phyloP scores from a whole-genome alignment of 768 basidiomycete genomes.

The Tricholoma sp. region DNA sequence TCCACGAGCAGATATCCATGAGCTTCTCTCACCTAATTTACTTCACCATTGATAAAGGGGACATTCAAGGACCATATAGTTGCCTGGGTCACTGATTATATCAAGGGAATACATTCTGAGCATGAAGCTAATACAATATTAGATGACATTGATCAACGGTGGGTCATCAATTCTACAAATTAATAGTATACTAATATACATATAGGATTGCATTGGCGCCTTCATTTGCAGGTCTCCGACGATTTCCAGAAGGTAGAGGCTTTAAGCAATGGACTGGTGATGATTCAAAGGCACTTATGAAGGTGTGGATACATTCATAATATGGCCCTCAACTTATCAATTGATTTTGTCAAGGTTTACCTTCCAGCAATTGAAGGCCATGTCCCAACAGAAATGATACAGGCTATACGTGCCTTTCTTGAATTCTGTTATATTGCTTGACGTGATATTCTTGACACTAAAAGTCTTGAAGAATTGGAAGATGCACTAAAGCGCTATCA shows the following conservation, averaged over 20 bases:
- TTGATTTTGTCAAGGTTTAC: constrained; percentile 10
- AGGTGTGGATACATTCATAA: not conserved
- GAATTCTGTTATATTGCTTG: constrained; percentile 24
- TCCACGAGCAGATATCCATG: constrained; percentile 6
- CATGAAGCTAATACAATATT: constrained; percentile 17
- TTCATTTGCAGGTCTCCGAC: constrained; percentile 5
- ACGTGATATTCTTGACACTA: constrained; percentile 8
- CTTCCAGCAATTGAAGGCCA: constrained; percentile 6
- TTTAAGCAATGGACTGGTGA: constrained; percentile 18
- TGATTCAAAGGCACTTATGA: not conserved
- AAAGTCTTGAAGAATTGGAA: constrained; percentile 16
- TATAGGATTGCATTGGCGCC: constrained; percentile 9
- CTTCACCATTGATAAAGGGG: constrained; percentile 28
- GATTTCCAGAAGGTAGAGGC: constrained; percentile 8
- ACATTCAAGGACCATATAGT: constrained; percentile 28
- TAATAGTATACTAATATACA: not conserved
- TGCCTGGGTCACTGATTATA: constrained; percentile 23
- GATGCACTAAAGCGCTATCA: constrained; percentile 20
- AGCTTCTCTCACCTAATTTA: constrained; percentile 22
- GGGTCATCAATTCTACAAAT: not conserved
- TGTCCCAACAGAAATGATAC: constrained; percentile 11
- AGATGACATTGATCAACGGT: constrained; percentile 23
- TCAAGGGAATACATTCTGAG: constrained; percentile 9
- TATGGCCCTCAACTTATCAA: no score
- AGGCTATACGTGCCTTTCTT: constrained; percentile 15